Conservation (phyloP, 208 protist genomes). For the Leishmania gerbilli region DNA sequence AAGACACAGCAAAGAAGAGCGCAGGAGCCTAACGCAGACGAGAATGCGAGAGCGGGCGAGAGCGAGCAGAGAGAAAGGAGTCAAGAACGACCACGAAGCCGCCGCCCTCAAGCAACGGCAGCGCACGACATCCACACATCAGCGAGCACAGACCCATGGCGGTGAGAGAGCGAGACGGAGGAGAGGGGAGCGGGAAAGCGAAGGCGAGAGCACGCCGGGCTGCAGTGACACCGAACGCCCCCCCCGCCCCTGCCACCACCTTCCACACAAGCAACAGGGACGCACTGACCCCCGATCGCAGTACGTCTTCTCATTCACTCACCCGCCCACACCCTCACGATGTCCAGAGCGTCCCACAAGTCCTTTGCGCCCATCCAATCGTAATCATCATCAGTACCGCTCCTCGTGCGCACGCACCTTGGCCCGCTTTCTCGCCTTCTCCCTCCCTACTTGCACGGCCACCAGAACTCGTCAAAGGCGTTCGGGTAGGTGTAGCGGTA, state of each 20-base stretch:
- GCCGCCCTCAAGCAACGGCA: background rate
- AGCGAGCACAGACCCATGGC: background rate
- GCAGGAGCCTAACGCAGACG: background rate
- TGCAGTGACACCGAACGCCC: background rate
- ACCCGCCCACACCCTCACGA: background rate
- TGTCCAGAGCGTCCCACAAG: background rate
- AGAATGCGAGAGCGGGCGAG: background rate
- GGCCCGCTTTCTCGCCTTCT: slow-evolving; percentile 3
- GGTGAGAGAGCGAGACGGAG: background rate
- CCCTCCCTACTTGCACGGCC: slow-evolving; percentile 70
- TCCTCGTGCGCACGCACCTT: background rate
- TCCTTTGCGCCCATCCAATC: background rate
- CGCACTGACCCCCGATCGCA: background rate
- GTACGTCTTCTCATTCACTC: background rate
- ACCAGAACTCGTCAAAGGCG: slow-evolving; percentile 92
- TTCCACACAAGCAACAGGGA: background rate
- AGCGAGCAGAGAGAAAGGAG: background rate
- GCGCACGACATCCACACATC: background rate
- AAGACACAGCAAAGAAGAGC: background rate
- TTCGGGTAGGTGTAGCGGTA: slow-evolving; percentile 93
- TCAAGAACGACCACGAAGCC: background rate
- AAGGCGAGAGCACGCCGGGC: background rate
- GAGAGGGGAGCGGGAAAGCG: background rate
- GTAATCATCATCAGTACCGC: background rate
- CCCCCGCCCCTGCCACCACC: background rate